phyloP scores from a whole-genome alignment of 148 eudicot genomes.

The Camellia sinensis region DNA sequence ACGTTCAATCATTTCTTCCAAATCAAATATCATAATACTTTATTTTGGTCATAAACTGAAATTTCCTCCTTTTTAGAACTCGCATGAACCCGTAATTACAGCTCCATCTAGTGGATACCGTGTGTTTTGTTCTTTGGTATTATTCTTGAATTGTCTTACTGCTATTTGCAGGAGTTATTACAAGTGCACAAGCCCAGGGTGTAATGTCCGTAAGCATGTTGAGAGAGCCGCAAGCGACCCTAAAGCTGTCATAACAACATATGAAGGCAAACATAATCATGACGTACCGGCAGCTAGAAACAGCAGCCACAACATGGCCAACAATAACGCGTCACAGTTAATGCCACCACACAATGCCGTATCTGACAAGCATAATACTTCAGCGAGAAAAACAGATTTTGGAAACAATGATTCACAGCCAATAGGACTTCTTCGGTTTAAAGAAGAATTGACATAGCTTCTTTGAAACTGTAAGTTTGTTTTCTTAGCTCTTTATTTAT shows the following conservation, averaged over 20 bases:
- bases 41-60: not conserved
- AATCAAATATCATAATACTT: not conserved
- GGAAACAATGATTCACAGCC: constrained; percentile 46
- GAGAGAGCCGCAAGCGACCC: constrained; percentile 82
- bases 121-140: not conserved
- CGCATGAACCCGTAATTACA: not conserved
- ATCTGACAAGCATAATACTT: constrained; percentile 26
- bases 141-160: not conserved
- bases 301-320: constrained; percentile 71
- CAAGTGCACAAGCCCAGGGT: constrained; percentile 77
- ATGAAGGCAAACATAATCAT: constrained; percentile 84
- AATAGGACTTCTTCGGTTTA: constrained; percentile 49
- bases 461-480: constrained; percentile 8
- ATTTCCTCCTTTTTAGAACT: not conserved
- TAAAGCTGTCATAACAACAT: constrained; percentile 85
- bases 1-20: not conserved
- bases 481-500: not conserved
- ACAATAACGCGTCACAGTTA: constrained; percentile 28
- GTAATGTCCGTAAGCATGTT: constrained; percentile 83
- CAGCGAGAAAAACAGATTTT: constrained; percentile 28
- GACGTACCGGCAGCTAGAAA: constrained; percentile 76
- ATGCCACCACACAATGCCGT: constrained; percentile 45
- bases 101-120: not conserved
- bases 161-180: constrained; percentile 73
- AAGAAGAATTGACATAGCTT: constrained; percentile 65